Base-by-base conservation (phyloP, 139 green algal species). In the Volvox africanus region DNA sequence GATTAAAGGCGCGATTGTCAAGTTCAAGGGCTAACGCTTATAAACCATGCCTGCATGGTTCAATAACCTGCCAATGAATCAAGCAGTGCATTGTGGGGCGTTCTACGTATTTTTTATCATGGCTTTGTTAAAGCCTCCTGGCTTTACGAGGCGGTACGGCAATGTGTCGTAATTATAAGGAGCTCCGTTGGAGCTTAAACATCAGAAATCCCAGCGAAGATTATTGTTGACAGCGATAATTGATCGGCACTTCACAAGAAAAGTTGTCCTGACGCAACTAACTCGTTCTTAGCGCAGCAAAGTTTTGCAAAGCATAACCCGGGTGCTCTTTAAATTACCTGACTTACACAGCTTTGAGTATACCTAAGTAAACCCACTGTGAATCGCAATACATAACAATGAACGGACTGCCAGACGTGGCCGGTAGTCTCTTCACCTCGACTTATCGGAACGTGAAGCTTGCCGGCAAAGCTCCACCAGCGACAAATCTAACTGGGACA, bases 391-490 rank as follows among this genome's bases (percentile, higher is more conserved):
- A 73, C 21, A 73, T 24, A 30, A 79, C 14, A 20, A 90, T 90
- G 86, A 90, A 90, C 86, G 73, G 86, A 13, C 83, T 89, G 32
- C 83, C 92, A 83, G 94, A 97, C 87, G 93, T 97, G 22, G 95
- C 95, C 2, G 95, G 93, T 26, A 78, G 89, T n/a, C 89, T 97
- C 18, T 96, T 96, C 91, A 97, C 94, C 2, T 93, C 79, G 6
- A 93, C 94, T n/a, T 96, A 97, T 71, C 80, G 94, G 2, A 95
- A 95, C 77, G 92, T 94, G 0, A 96, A 95, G 61, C 92, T 97
- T 17, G 94, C 92, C 24, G 94, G 95, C 18, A 95, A 96, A 77
- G 44, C 61, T 13, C 86, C 89, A 28, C 87, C 77, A 9, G 73
- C 83, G 22, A 87, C 88, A 9, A 89, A 96, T 30, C 68, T 94